Evolutionary conservation across 108 stramenopile species (phyloP).

Genomic region (Schizochytrium sp.): DNA sequence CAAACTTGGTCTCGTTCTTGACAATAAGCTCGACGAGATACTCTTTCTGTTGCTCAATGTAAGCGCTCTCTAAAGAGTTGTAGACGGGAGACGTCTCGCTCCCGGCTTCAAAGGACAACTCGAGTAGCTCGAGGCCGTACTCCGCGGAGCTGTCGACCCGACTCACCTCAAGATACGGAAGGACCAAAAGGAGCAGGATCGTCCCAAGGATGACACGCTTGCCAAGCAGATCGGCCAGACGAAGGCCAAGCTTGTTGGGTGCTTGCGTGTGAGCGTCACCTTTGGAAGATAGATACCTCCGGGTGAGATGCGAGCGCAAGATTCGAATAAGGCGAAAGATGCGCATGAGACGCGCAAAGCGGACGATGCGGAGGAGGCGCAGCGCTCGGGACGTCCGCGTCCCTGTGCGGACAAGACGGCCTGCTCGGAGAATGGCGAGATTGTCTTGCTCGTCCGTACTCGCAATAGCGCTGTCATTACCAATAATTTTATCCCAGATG

Average conservation of each 20-base stretch:
- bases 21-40: too few species aligned
- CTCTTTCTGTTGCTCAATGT: background rate
- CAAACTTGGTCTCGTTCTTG: too few species aligned
- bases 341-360: background rate
- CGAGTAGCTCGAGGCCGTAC: background rate
- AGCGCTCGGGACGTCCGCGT: background rate
- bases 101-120: background rate
- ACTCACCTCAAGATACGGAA: background rate
- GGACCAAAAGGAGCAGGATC: background rate
- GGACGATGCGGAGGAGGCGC: background rate
- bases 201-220: background rate
- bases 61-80: too few species aligned
- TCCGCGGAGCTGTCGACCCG: background rate
- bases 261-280: background rate
- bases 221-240: constrained; percentile 6
- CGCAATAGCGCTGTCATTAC: background rate
- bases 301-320: background rate
- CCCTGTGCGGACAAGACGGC: background rate
- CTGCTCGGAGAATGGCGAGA: background rate
- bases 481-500: background rate
- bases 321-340: background rate
- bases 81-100: too few species aligned
- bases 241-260: background rate
- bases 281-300: background rate
- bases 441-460: background rate